Percentiles rank a stretch among this genome's conserved stretches.
Conservation (phyloP, 352 stramenopile genomes). For the Globisporangium cederbergense region DNA sequence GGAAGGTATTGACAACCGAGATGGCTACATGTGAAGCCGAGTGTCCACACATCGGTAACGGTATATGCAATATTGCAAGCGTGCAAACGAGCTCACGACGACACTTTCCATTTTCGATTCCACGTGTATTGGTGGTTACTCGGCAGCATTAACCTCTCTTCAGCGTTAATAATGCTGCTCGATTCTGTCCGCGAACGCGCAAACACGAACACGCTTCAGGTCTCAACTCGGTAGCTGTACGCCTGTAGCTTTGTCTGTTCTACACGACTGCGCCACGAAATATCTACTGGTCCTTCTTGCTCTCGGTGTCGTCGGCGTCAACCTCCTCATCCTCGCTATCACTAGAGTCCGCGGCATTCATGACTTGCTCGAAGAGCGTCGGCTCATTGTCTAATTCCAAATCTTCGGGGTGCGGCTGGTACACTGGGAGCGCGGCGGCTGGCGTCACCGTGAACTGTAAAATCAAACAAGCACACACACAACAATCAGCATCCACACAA, state of each 20-base stretch:
- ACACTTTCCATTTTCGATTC: constrained; percentile 2
- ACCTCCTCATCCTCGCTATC: constrained; percentile 82
- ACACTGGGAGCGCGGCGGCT: constrained; percentile 92
- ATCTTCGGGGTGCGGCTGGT: constrained; percentile 97
- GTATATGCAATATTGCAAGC: neutral
- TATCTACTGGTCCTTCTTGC: constrained; percentile 68
- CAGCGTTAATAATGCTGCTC: neutral
- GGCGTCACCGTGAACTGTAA: constrained; percentile 91
- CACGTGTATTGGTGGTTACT: constrained; percentile 10
- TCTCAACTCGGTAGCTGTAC: neutral
- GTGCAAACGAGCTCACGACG: neutral
- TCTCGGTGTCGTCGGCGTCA: constrained; percentile 19
- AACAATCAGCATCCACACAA: constrained; percentile 12
- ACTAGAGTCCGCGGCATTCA: constrained; percentile 83
- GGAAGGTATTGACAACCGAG: neutral
- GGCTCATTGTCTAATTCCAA: constrained; percentile 99
- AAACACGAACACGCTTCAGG: neutral
- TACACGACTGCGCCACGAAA: neutral
- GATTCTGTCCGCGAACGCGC: neutral
- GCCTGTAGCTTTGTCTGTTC: too few relatives aligned
- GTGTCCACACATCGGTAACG: neutral
- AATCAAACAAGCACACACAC: constrained; percentile 14
- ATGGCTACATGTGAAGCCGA: neutral
- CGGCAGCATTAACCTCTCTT: constrained; percentile 4
- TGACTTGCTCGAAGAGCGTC: constrained; percentile 98